Evolutionary conservation across 805 yeast genomes (phyloP).

Genomic region (Lipomyces spencermartinsiae): DNA sequence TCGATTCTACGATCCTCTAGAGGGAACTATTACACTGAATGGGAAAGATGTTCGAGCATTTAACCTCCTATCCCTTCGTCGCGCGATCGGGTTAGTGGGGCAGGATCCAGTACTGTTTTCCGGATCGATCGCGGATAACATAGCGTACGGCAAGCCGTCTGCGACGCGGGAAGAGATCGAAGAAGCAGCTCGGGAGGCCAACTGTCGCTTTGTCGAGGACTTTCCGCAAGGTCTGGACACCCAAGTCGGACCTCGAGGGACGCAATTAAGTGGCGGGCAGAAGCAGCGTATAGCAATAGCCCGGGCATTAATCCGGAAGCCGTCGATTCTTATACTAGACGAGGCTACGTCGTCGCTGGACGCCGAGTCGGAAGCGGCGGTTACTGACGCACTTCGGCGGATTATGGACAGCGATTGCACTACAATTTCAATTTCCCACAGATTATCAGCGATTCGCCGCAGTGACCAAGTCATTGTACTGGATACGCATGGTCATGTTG

Average conservation of each 20-base stretch:
- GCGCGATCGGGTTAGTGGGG: slow-evolving; percentile 84
- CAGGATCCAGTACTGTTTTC: slow-evolving; percentile 95
- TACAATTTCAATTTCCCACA: slow-evolving; percentile 75
- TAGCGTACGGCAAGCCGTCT: slow-evolving; percentile 82
- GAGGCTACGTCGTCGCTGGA: slow-evolving; percentile 63
- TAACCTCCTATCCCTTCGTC: slow-evolving; percentile 76
- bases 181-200: slow-evolving; percentile 50
- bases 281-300: slow-evolving; percentile 70
- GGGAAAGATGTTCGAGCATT: slow-evolving; percentile 80
- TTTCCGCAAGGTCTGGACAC: slow-evolving; percentile 69
- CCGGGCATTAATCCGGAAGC: slow-evolving; percentile 62
- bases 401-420: slow-evolving; percentile 64
- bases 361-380: slow-evolving; percentile 66
- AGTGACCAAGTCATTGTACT: slow-evolving; percentile 61
- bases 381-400: slow-evolving; percentile 63
- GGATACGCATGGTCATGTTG: slow-evolving; percentile 58
- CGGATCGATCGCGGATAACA: slow-evolving; percentile 84
- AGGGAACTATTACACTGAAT: slow-evolving; percentile 68
- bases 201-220: slow-evolving; percentile 70
- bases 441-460: slow-evolving; percentile 64
- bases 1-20: slow-evolving; percentile 79
- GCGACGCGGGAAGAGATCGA: slow-evolving; percentile 63
- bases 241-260: slow-evolving; percentile 55
- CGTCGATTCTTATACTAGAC: slow-evolving; percentile 61
- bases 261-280: slow-evolving; percentile 66